Conservation (phyloP, 331 rosid genomes). For the Malus hybrid region DNA sequence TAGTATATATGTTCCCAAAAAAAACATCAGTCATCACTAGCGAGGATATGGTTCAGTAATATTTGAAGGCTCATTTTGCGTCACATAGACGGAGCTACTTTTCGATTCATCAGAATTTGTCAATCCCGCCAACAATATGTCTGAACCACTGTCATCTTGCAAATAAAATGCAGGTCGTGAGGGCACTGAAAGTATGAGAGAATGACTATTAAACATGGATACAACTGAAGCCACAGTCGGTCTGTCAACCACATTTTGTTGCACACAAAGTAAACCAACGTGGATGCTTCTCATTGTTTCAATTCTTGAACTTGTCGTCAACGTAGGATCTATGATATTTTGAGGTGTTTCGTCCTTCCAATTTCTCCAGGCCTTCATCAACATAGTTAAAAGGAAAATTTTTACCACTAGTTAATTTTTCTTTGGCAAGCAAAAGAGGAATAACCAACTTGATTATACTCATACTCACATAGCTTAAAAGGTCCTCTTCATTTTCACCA, state of each 20-base stretch:
- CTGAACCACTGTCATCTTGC: background rate
- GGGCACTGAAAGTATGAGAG: conserved; percentile 24
- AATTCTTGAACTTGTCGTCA: background rate
- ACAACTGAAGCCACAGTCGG: conserved; percentile 31
- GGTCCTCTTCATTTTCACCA: background rate
- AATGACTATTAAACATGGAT: conserved; percentile 28
- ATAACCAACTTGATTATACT: background rate
- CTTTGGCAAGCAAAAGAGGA: background rate
- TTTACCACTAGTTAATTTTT: background rate
- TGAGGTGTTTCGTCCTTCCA: conserved; percentile 23
- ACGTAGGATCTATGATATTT: conserved; percentile 23
- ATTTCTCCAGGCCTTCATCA: conserved; percentile 28
- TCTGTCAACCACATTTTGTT: conserved; percentile 29
- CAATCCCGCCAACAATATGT: background rate
- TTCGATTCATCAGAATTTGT: background rate
- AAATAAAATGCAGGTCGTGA: conserved; percentile 24
- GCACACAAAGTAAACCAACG: conserved; percentile 37
- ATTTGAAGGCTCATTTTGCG: conserved; percentile 8
- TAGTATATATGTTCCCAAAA: no score
- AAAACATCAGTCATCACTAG: background rate
- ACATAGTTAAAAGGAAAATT: background rate
- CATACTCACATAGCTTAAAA: background rate
- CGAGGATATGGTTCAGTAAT: conserved; percentile 20
- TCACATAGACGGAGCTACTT: background rate
- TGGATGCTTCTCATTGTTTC: conserved; percentile 42